Evolutionary conservation across 768 basidiomycete species (phyloP).

Genomic region (Clathrus columnatus): DNA sequence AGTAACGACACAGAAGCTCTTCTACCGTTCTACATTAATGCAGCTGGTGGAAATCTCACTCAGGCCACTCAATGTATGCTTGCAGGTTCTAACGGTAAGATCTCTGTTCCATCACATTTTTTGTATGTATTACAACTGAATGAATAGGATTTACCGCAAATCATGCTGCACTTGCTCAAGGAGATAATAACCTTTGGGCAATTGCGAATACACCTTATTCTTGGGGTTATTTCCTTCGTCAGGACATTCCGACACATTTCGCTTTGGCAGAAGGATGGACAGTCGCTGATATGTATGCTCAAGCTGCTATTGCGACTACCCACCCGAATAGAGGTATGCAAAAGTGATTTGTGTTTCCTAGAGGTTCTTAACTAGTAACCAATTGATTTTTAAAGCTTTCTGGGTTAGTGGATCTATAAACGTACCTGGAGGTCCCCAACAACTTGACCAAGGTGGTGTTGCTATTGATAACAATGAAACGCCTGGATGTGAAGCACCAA

Average conservation of each 20-base stretch:
- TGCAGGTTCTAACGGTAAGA: conserved; percentile 9
- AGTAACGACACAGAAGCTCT: conserved; percentile 5
- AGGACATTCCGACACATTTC: conserved; percentile 11
- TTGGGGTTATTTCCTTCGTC: conserved; percentile 6
- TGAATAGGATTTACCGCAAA: conserved; percentile 7
- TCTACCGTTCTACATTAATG: conserved; percentile 10
- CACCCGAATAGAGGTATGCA: conserved; percentile 4
- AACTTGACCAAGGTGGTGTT: conserved; percentile 6
- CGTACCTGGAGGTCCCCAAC: conserved; percentile 10
- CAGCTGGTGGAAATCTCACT: conserved; percentile 3
- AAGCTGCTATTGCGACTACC: conserved; percentile 8
- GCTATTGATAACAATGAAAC: conserved; percentile 12
- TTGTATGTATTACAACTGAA: too few species aligned
- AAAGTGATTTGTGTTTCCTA: not conserved
- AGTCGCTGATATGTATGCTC: conserved; percentile 13
- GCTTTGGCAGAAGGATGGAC: conserved; percentile 12
- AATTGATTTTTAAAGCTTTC: conserved; percentile 1
- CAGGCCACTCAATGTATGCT: conserved; percentile 10
- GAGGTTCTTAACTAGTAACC: not conserved
- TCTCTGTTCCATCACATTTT: too few species aligned
- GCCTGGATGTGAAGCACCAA: conserved; percentile 1
- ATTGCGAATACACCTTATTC: conserved; percentile 9
- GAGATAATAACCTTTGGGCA: conserved; percentile 12
- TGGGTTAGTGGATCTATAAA: conserved; percentile 13
- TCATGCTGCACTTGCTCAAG: conserved; percentile 7